These are phyloP conservation scores for Nigrograna mackinnonii DNA, from an alignment of 2,329 filamentous ascomycete genomes.

Conservation along the genomic window DNA sequence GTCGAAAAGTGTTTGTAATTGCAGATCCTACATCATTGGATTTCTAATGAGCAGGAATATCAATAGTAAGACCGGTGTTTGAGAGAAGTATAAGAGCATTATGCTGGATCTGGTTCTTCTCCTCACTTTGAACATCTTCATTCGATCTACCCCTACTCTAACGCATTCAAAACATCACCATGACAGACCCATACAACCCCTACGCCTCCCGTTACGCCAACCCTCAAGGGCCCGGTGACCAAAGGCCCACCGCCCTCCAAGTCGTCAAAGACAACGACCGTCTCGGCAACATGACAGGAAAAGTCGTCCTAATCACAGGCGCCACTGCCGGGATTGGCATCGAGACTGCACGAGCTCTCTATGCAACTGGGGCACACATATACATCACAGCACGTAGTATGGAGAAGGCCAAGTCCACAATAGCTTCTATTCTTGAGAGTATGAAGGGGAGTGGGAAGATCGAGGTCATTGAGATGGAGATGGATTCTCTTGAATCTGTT, in stretches of 20 bases:
- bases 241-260: slow-evolving; percentile 42
- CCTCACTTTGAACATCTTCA: too few species aligned
- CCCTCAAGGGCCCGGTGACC: slow-evolving; percentile 37
- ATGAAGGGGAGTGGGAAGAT: slow-evolving; percentile 7
- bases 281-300: slow-evolving; percentile 24
- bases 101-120: too few species aligned
- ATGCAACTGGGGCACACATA: neutral
- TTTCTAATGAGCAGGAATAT: too few species aligned
- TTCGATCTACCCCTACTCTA: too few species aligned
- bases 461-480: slow-evolving; percentile 20
- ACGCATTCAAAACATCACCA: too few species aligned
- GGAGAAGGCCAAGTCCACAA: neutral
- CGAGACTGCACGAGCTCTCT: slow-evolving; percentile 6
- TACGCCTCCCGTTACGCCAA: slow-evolving; percentile 8
- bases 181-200: slow-evolving; percentile 2
- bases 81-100: too few species aligned
- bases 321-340: slow-evolving; percentile 18
- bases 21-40: too few species aligned
- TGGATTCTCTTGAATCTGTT: slow-evolving; percentile 11
- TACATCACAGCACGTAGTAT: slow-evolving; percentile 1
- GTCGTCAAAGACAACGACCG: slow-evolving; percentile 40
- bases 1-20: too few species aligned
- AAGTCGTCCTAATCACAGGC: slow-evolving; percentile 19
- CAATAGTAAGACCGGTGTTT: too few species aligned
- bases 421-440: neutral